Evolutionary conservation across 129 eudicot species (phyloP).

Genomic region (Dittrichia graveolens): DNA sequence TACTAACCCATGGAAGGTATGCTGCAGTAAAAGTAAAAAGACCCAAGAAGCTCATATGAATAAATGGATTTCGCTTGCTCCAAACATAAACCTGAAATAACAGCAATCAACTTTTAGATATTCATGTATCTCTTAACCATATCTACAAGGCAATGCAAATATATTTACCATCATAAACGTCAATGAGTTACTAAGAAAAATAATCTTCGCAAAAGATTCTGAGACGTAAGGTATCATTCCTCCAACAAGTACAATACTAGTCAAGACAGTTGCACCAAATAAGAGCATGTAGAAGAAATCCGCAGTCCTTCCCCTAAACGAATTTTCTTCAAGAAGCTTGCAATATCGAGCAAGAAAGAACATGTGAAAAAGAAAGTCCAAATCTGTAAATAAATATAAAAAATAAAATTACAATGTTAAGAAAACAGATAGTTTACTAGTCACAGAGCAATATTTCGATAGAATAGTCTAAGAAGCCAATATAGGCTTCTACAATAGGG

Average conservation of each 20-base stretch:
- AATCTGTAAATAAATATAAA: constrained; percentile 57
- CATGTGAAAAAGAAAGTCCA: constrained; percentile 99
- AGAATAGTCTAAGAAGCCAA: no score
- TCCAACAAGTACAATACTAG: constrained; percentile 92
- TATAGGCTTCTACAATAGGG: no score
- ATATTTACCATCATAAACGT: constrained; percentile 95
- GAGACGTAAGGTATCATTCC: constrained; percentile 98
- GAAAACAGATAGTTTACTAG: neutral
- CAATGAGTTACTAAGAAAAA: constrained; percentile 95
- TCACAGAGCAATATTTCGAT: no score
- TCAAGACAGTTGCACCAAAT: constrained; percentile 90
- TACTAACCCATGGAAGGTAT: constrained; percentile 93
- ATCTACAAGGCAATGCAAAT: neutral
- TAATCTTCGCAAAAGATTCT: constrained; percentile 87
- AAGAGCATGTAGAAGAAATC: constrained; percentile 97
- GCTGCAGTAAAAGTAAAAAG: constrained; percentile 97
- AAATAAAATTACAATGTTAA: constrained; percentile 22
- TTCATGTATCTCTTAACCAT: neutral
- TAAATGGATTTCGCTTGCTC: constrained; percentile 97
- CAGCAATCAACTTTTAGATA: neutral
- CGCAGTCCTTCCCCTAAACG: constrained; percentile 93
- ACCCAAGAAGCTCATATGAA: constrained; percentile 98
- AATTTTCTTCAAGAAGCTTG: constrained; percentile 98
- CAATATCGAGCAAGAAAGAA: constrained; percentile 99
- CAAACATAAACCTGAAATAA: constrained; percentile 80